Evolutionary conservation across 352 stramenopile species (phyloP).

Genomic region (Vaucheria bursata): DNA sequence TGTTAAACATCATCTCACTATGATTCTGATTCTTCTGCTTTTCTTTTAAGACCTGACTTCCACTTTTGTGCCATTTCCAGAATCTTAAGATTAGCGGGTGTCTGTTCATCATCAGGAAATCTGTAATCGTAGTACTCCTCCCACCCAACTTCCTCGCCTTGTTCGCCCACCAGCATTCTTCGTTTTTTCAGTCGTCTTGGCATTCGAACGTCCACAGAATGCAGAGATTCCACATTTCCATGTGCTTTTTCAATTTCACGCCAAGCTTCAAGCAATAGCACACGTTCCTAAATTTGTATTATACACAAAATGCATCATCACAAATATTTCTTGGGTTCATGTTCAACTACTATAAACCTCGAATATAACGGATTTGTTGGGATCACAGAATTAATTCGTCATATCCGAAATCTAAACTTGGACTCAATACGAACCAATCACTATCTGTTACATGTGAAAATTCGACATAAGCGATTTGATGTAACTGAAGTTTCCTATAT

Average conservation of each 20-base stretch:
- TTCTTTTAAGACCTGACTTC: conserved; percentile 62
- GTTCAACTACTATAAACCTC: too few relatives aligned
- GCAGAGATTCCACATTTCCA: conserved; percentile 52
- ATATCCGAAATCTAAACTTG: too few relatives aligned
- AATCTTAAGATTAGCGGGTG: conserved; percentile 88
- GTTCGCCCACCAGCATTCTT: conserved; percentile 78
- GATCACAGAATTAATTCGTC: too few relatives aligned
- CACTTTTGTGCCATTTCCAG: conserved; percentile 91
- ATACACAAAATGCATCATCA: too few relatives aligned
- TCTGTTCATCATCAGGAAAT: conserved; percentile 94
- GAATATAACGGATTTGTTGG: too few relatives aligned
- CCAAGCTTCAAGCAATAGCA: conserved; percentile 94
- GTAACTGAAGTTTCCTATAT: too few relatives aligned
- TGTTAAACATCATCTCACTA: conserved; percentile 9
- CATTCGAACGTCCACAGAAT: conserved; percentile 80
- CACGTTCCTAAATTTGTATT: conserved; percentile 70
- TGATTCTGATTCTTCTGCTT: conserved; percentile 45
- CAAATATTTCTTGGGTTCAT: too few relatives aligned
- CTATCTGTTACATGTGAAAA: too few relatives aligned
- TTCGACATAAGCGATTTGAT: too few relatives aligned
- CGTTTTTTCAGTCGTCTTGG: conserved; percentile 91
- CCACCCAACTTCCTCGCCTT: conserved; percentile 72
- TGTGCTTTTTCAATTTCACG: conserved; percentile 76
- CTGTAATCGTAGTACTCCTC: conserved; percentile 98
- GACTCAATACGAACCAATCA: too few relatives aligned